Percentiles rank a stretch among this genome's conserved stretches.
Evolutionary conservation across 2,329 filamentous ascomycete genomes (phyloP).

Genomic region (Stagonosporopsis cucurbitacearum): DNA sequence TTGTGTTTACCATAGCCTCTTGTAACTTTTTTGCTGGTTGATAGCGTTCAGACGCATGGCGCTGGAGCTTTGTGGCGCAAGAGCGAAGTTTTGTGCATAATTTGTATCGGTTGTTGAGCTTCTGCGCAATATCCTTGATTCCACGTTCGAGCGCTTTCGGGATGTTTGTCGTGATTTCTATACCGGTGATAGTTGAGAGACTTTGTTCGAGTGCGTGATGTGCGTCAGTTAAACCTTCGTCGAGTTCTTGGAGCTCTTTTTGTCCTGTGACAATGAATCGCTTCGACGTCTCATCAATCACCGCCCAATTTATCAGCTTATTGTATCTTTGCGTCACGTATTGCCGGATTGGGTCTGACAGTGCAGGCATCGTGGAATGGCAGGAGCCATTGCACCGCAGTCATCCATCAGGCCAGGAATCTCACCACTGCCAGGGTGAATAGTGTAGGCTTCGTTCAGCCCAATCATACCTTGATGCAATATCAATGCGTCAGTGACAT

Average conservation of each 20-base stretch:
- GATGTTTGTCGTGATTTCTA: no score
- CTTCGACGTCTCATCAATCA: slow-evolving; percentile 50
- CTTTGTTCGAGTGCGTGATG: slow-evolving; percentile 5
- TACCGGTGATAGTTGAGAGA: not conserved
- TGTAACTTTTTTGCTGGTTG: no score
- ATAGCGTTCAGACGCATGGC: no score
- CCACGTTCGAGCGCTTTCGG: not conserved
- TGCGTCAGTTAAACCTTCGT: slow-evolving; percentile 26
- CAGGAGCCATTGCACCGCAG: not conserved
- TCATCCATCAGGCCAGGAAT: no score
- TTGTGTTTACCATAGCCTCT: no score
- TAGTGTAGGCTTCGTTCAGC: no score
- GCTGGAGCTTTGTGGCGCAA: no score
- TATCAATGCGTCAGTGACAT: no score
- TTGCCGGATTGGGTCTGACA: slow-evolving; percentile 37
- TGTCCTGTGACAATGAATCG: slow-evolving; percentile 44
- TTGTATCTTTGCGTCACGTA: slow-evolving; percentile 47
- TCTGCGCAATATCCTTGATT: not conserved
- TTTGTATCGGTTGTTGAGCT: not conserved
- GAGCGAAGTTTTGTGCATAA: no score
- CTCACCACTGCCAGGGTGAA: no score
- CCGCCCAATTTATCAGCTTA: slow-evolving; percentile 45
- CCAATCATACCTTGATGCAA: no score
- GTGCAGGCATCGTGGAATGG: not conserved
- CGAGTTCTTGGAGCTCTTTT: slow-evolving; percentile 34